Conservation (phyloP, 306 rosid genomes). For the Castanea sativa region DNA sequence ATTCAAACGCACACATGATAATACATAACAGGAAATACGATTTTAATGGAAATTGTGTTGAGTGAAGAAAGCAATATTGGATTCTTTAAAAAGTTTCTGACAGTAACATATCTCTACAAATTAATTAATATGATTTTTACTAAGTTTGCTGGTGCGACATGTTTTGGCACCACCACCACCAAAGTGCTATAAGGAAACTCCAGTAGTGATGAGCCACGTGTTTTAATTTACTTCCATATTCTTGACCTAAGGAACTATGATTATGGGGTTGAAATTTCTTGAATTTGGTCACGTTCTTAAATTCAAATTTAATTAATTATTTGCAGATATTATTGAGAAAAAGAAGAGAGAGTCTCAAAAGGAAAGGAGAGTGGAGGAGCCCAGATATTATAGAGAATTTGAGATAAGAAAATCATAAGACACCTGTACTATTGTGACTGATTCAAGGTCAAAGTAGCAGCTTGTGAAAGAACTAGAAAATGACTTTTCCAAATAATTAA, state of each 20-base stretch:
- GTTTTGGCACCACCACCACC: conserved; percentile 17
- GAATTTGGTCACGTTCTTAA: conserved; percentile 18
- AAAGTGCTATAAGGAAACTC: conserved; percentile 6
- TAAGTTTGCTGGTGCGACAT: conserved; percentile 6
- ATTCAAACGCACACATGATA: too few relatives aligned
- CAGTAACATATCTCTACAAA: conserved; percentile 12
- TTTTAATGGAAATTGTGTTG: too few relatives aligned
- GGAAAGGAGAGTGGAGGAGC: too few relatives aligned
- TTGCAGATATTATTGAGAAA: too few relatives aligned
- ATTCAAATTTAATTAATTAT: neutral
- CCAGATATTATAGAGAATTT: neutral
- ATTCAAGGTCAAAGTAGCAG: neutral
- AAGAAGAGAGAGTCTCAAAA: too few relatives aligned
- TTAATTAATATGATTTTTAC: conserved; percentile 6
- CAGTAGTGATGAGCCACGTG: conserved; percentile 14
- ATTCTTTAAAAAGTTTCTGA: conserved; percentile 17
- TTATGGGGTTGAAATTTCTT: conserved; percentile 31
- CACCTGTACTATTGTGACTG: neutral
- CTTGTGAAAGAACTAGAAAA: neutral
- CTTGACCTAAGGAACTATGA: conserved; percentile 24
- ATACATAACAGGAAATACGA: too few relatives aligned
- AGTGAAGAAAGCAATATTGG: neutral
- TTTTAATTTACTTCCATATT: conserved; percentile 6
- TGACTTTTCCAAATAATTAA: neutral
- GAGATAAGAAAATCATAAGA: neutral